Percentiles rank a stretch among this genome's conserved stretches.
Conservation (phyloP, 1,284 basidiomycete genomes). For the Gomphus sp. region DNA sequence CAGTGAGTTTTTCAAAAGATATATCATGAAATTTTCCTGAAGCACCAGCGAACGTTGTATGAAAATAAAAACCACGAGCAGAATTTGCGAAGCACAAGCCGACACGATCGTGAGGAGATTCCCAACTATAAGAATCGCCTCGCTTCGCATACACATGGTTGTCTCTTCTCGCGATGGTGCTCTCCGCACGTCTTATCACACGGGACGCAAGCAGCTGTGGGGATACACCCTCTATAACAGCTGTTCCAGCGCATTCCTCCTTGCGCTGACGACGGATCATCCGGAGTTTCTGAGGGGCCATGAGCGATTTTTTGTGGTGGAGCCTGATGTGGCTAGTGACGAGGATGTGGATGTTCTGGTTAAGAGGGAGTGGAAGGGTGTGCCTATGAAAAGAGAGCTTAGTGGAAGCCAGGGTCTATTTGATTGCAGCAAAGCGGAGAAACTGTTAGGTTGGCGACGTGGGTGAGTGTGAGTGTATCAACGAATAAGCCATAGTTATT, state of each 20-base stretch:
- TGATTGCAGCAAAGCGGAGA: conserved; percentile 59
- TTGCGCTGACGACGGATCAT: conserved; percentile 36
- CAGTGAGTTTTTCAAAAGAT: no score
- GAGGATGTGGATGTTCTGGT: conserved; percentile 33
- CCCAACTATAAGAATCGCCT: conserved; percentile 53
- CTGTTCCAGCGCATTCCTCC: conserved; percentile 54
- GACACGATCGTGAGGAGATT: conserved; percentile 54
- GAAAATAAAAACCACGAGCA: conserved; percentile 19
- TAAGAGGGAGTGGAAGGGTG: conserved; percentile 41
- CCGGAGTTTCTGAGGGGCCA: conserved; percentile 42
- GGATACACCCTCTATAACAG: conserved; percentile 60
- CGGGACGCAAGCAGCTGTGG: conserved; percentile 55
- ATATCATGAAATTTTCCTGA: no score
- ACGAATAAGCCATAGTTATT: no score
- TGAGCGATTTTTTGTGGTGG: conserved; percentile 59
- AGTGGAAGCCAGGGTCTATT: conserved; percentile 44
- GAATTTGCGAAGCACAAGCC: conserved; percentile 59
- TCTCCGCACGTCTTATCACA: conserved; percentile 19
- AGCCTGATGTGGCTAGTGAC: conserved; percentile 40
- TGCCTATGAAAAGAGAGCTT: conserved; percentile 40
- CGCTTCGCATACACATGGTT: conserved; percentile 56
- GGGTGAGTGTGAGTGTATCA: background rate
- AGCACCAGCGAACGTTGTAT: no score
- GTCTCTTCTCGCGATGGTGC: conserved; percentile 31
- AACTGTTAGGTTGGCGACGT: conserved; percentile 48